These are phyloP conservation scores for Euryodendron excelsum DNA, from an alignment of 148 eudicot genomes.

Conservation along the genomic window DNA sequence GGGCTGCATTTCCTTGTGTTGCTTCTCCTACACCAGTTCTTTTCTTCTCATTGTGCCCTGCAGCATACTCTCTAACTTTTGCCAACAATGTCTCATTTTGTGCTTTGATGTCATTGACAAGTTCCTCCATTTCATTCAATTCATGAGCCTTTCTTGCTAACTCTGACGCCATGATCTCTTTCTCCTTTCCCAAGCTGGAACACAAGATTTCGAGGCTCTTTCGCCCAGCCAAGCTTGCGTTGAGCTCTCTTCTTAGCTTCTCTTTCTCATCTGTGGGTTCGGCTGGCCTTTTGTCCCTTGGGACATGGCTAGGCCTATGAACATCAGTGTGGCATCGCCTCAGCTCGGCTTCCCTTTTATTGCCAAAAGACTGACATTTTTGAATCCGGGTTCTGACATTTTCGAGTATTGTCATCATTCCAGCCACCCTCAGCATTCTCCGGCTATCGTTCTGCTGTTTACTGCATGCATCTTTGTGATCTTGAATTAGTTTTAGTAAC, in stretches of 20 bases:
- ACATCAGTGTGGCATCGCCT: conserved; percentile 55
- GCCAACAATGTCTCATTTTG: conserved; percentile 56
- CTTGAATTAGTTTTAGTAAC: conserved; percentile 70
- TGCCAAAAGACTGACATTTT: conserved; percentile 53
- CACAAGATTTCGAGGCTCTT: conserved; percentile 82
- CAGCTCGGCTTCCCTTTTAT: conserved; percentile 36
- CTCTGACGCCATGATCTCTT: conserved; percentile 71
- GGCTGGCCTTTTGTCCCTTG: conserved; percentile 24
- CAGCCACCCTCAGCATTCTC: conserved; percentile 64
- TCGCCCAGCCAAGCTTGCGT: conserved; percentile 53
- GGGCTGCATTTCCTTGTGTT: conserved; percentile 23
- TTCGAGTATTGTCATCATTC: conserved; percentile 82
- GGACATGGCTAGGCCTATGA: conserved; percentile 22
- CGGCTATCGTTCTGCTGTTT: conserved; percentile 52
- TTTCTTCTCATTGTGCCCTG: conserved; percentile 24
- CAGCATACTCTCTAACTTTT: conserved; percentile 42
- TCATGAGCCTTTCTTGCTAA: conserved; percentile 64
- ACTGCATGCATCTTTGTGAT: conserved; percentile 63
- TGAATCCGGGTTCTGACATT: conserved; percentile 63
- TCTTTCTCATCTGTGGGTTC: conserved; percentile 56
- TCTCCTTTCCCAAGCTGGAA: conserved; percentile 82
- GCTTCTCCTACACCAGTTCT: conserved; percentile 12
- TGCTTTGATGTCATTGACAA: conserved; percentile 44
- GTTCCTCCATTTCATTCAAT: conserved; percentile 72
- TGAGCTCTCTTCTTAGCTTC: conserved; percentile 49